Conservation (phyloP, 2,329 filamentous ascomycete species). For the Colletotrichum tabaci region DNA sequence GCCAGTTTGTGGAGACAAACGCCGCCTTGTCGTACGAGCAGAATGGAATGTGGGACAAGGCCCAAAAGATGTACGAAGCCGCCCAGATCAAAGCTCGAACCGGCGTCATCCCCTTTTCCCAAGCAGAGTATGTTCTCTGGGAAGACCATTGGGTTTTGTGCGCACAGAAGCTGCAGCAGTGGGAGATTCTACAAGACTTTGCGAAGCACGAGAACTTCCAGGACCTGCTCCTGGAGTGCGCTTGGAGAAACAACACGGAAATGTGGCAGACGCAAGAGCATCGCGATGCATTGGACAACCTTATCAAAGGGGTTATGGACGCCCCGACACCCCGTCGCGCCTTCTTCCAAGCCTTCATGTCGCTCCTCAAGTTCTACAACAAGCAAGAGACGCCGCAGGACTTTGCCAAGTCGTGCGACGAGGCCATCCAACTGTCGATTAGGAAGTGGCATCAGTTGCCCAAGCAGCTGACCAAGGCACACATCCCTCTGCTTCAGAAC, state of each 20-base stretch:
- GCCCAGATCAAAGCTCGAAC: constrained; percentile 98
- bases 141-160: constrained; percentile 99
- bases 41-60: constrained; percentile 99
- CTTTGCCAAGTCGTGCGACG: constrained; percentile 92
- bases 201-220: constrained; percentile 99
- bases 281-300: constrained; percentile 89
- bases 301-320: constrained; percentile 98
- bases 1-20: constrained; percentile 98
- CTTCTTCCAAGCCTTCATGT: constrained; percentile 99
- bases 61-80: constrained; percentile 95
- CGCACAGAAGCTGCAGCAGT: constrained; percentile 98
- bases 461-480: constrained; percentile 91
- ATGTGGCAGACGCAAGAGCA: constrained; percentile 92
- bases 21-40: constrained; percentile 98
- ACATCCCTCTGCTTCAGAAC: constrained; percentile 94
- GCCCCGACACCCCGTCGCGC: constrained; percentile 92
- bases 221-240: constrained; percentile 93
- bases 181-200: constrained; percentile 98
- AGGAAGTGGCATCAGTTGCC: constrained; percentile 99
- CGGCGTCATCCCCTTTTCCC: constrained; percentile 94
- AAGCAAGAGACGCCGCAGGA: constrained; percentile 86
- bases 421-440: constrained; percentile 97
- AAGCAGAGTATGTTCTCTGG: constrained; percentile 99
- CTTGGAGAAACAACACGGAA: constrained; percentile 94
- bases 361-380: constrained; percentile 92